A percentile compares a stretch with the other conserved stretches of the same genome.
Conservation (phyloP, 176 grass and related monocot species). For the Pontederia paniculata region DNA sequence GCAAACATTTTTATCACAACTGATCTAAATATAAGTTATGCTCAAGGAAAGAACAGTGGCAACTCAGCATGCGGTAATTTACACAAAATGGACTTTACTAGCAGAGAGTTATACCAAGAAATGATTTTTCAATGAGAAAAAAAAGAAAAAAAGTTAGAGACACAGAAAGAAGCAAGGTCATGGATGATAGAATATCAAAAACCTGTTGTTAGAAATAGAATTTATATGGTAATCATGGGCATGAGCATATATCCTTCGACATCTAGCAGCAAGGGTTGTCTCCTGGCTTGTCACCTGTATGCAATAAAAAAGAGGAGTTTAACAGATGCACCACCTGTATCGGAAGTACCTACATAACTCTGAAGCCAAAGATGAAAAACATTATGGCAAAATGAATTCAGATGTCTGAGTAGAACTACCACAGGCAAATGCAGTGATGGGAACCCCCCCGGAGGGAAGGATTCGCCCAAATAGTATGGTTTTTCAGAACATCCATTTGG, state of each 20-base stretch:
- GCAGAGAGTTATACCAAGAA: too few relatives aligned
- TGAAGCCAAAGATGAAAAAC: too few relatives aligned
- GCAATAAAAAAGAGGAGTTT: conserved; percentile 2
- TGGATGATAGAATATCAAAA: conserved; percentile 16
- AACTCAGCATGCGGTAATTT: too few relatives aligned
- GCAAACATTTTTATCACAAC: too few relatives aligned
- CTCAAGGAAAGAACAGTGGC: too few relatives aligned
- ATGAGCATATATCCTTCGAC: conserved; percentile 86
- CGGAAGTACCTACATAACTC: not conserved
- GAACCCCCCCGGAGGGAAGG: conserved; percentile 28
- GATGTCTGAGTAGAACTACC: conserved; percentile 61
- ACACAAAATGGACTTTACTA: too few relatives aligned
- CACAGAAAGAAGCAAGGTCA: too few relatives aligned
- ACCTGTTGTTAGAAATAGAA: conserved; percentile 99
- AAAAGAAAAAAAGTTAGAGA: too few relatives aligned
- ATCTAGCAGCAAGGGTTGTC: conserved; percentile 55
- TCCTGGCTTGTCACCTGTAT: conserved; percentile 62
- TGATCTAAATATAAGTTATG: too few relatives aligned
- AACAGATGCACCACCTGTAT: conserved; percentile 5
- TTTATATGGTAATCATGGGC: conserved; percentile 99
- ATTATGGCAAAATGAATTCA: too few relatives aligned
- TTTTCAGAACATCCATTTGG: conserved; percentile 41
- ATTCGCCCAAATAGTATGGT: not conserved
- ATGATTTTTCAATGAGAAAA: too few relatives aligned
- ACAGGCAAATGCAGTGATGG: conserved; percentile 63